Base-by-base conservation (phyloP, 176 grass and related monocot genomes). In the Secale cereale region DNA sequence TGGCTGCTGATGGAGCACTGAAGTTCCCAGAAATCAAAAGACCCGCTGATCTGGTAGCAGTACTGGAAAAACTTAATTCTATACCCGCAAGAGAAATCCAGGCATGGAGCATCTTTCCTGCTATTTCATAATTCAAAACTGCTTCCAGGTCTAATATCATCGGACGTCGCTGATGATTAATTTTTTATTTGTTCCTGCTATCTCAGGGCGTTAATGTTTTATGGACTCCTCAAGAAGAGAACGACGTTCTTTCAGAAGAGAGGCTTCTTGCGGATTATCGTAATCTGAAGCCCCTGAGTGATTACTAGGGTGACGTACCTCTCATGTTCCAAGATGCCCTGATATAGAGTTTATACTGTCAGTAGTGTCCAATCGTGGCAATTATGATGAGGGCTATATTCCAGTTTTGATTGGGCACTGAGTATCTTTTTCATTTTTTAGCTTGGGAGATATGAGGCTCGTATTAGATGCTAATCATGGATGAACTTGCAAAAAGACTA, bases 1-100 rank as follows among this genome's bases (percentile, higher is more conserved):
- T 73, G 37, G 74, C 74, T 83, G 65, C 56, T 8, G 65, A 88
- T 83, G 65, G 74, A 79, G 41, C 29, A 72, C 4, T 65, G 3
- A 70, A 83, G 43, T 79, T 74, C 9, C 41, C 81, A 3, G 26
- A 65, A 17, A 25, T 48, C 41, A 68, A 25, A 50, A 28, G 30
- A 39, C 17, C 31, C 5, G 2, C 22, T 39, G 46, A 70, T 59
- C 48, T 82, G 22, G 65, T 26, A 57, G 22, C n/a, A 7, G 64
- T 68, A 17, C 4, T 70, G 22, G 13, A 26, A 27, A 70, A 25
- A n/a, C 65, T 81, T 13, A 25, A 68, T 7, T 69, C 63, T 10
- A 57, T 16, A 56, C 30, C 11, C 12, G 0, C 22, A 37, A 56
- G 4, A 27, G 7, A 26, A 56, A 32, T 70, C 3, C 12, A 1